Conservation (phyloP, 805 yeast genomes). For the Teunomyces panamensis region DNA sequence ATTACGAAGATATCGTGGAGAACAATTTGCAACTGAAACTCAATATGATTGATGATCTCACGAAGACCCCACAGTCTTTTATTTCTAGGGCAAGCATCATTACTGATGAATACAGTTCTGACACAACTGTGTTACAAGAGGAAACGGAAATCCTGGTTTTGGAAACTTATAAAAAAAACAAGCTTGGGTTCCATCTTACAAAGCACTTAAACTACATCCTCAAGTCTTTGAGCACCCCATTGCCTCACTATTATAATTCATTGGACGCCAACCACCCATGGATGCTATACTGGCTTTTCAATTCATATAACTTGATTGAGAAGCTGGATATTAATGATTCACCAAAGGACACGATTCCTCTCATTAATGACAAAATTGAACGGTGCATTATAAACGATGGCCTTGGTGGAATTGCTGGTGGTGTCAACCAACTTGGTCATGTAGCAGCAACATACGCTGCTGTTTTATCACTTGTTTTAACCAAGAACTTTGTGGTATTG, state of each 20-base stretch:
- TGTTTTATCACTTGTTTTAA: conserved; percentile 54
- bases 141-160: conserved; percentile 9
- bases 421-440: conserved; percentile 77
- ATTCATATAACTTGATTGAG: conserved; percentile 30
- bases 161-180: conserved; percentile 5
- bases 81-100: background rate
- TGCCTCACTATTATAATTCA: conserved; percentile 50
- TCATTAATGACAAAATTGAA: conserved; percentile 24
- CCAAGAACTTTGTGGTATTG: conserved; percentile 39
- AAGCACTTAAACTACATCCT: conserved; percentile 46
- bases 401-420: conserved; percentile 76
- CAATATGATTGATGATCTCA: conserved; percentile 1
- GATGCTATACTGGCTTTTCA: conserved; percentile 82
- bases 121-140: conserved; percentile 10
- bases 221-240: conserved; percentile 35
- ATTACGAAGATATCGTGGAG: conserved; percentile 19
- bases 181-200: conserved; percentile 11
- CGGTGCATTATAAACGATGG: conserved; percentile 30
- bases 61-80: conserved; percentile 7
- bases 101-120: conserved; percentile 10
- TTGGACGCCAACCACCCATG: conserved; percentile 92
- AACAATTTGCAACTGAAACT: conserved; percentile 3
- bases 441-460: conserved; percentile 83
- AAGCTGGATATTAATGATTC: conserved; percentile 1
- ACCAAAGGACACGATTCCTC: conserved; percentile 31